Conservation (phyloP, 352 stramenopile species). For the Pythium utonaiense region DNA sequence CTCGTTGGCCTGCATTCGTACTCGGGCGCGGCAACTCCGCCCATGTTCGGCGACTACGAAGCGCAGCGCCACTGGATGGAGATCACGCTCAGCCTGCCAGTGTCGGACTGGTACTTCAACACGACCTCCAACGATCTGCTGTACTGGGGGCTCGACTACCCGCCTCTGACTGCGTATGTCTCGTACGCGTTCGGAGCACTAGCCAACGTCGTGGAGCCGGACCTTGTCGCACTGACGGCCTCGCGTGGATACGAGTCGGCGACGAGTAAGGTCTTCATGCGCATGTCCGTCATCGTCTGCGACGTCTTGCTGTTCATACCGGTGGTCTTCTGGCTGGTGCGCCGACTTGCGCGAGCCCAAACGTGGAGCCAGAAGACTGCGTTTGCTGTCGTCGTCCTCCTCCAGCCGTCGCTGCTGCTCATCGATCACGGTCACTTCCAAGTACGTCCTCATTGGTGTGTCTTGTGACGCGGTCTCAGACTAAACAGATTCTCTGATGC, state of each 20-base stretch:
- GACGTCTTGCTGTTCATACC: slow-evolving; percentile 92
- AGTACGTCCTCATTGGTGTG: slow-evolving; percentile 24
- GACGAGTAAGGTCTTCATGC: slow-evolving; percentile 90
- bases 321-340: slow-evolving; percentile 40
- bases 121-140: slow-evolving; percentile 88
- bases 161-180: slow-evolving; percentile 92
- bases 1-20: slow-evolving; percentile 79
- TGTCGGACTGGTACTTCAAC: slow-evolving; percentile 96
- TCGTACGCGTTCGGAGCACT: slow-evolving; percentile 77
- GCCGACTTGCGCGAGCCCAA: slow-evolving; percentile 36
- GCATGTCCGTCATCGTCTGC: slow-evolving; percentile 89
- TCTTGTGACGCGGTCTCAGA: background rate
- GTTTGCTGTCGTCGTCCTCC: slow-evolving; percentile 64
- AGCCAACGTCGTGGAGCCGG: slow-evolving; percentile 76
- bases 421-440: slow-evolving; percentile 99
- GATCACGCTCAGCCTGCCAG: slow-evolving; percentile 91
- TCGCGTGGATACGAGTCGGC: slow-evolving; percentile 86
- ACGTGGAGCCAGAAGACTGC: slow-evolving; percentile 49
- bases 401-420: slow-evolving; percentile 89
- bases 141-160: slow-evolving; percentile 99
- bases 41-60: slow-evolving; percentile 97
- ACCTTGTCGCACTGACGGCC: slow-evolving; percentile 75
- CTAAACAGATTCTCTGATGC: background rate
- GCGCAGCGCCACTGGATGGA: slow-evolving; percentile 99
- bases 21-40: slow-evolving; percentile 66